Base-by-base conservation (phyloP, 495 filamentous ascomycete species). In the Daldinia concentrica region DNA sequence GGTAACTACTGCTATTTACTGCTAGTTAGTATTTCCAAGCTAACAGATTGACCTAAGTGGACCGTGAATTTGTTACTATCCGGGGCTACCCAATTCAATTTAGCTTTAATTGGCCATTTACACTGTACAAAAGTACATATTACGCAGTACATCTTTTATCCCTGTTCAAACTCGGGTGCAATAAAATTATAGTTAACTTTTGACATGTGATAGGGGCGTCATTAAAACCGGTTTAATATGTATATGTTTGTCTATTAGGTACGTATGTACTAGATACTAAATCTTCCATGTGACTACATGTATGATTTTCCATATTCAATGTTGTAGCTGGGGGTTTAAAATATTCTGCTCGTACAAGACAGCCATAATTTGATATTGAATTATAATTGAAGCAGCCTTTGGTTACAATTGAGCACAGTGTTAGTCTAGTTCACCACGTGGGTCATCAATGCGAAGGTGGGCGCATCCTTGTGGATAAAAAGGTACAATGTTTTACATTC, bases 391-490 rank as follows among this genome's bases (percentile, higher is more conserved):
- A 17, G 19, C 12, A 48, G 43, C 43, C 17, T 48, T 48, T 19
- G 3, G 6, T 0, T 45, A 48, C 43, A 8, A 48, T 48, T 19
- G n/a, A 48, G 17, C 17, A 48, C 43, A 12, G n/a, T 48, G 17
- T 48, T 22, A 3, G 17, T 48, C 22, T 48, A 24, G 15, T 30
- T 27, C 14, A 30, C 52, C 66, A 69, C 71, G 62, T 73, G 71
- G 66, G 39, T 29, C 50, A 45, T 12, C 65, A 14, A 15, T 57
- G 29, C 41, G 61, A 64, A 41, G 71, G 71, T 66, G 51, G 62
- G 62, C 48, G 22, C n/a, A 73, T 66, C 71, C 71, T 30, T 73
- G 71, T 59, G 71, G 54, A 39, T 52, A 22, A 51, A 54, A 62
- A 62, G 61, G 65, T 68, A 68, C 65, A 58, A 65, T n/a, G 37